Evolutionary conservation across 768 basidiomycete species (phyloP), one percentile per base, ranked within the genome.

Genomic region (Glaciozyma martinii): DNA sequence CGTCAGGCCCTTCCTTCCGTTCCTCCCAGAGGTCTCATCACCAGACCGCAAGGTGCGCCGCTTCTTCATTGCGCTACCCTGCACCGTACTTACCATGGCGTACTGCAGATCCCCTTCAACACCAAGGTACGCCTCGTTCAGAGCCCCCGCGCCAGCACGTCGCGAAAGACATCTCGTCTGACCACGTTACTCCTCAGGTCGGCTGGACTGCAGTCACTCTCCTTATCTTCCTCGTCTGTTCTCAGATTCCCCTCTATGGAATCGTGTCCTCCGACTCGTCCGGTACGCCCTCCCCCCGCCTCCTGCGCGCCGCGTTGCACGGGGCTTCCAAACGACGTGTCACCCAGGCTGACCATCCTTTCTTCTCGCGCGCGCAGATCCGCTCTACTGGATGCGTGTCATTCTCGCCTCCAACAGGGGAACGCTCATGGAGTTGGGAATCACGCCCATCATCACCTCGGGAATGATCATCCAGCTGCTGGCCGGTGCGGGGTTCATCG

Each of bases 381-480:
- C 95, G 19, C 85, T 99, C 50, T 97, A 95, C 81, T 98, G 94
- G 95, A 92, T 97, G 88, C 89, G 94, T 79, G 94, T 94, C 80
- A 98, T 99, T 79, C 84, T 99, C 66, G 94, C 95, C 29, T 95
- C 91, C 10, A 98, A 98, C 80, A 85, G 94, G 66, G 95, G 95
- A 69, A 98, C 95, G 1, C 86, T 98, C 67, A 99, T 99, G 95
- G 95, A 99, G 79, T 85, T 99, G 66, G 94, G 95, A 66, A 98
- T 98, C 73, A 93, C 86, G 33, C 95, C 95, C 47, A 95, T 98
- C 75, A 85, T 98, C 76, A 99, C 95, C 15, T 89, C 88, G 59
- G 95, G 95, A 74, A 98, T 97, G 94, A 99, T 97, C 78, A 98
- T 99, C 90, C 95, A 99, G 78, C 86, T 99, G 52, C 82, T 99